Evolutionary conservation across 768 basidiomycete species (phyloP).

Genomic region (Tricholoma matsutake): DNA sequence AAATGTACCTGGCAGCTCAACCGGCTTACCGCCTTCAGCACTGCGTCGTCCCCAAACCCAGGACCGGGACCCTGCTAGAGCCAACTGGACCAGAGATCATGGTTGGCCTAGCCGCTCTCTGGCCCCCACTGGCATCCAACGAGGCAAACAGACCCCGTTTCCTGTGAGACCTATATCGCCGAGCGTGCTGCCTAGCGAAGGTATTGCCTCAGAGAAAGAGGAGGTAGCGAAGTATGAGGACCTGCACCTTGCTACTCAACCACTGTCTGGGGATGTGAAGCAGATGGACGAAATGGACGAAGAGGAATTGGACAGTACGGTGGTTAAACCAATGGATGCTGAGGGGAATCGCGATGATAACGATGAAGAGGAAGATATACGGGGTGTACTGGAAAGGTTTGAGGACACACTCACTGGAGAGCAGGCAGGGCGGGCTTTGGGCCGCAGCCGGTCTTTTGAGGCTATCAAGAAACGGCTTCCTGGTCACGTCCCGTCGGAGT

Average conservation of each 20-base stretch:
- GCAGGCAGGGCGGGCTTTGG: slow-evolving; percentile 19
- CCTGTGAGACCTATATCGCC: slow-evolving; percentile 41
- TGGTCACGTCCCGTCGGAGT: slow-evolving; percentile 5
- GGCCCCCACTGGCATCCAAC: slow-evolving; percentile 25
- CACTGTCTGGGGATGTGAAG: slow-evolving; percentile 6
- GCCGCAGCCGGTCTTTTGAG: slow-evolving; percentile 28
- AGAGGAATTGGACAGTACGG: background rate
- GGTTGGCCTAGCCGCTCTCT: slow-evolving; percentile 1
- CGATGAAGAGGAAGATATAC: slow-evolving; percentile 30
- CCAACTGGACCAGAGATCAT: background rate
- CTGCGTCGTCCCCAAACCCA: background rate
- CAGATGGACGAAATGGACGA: background rate
- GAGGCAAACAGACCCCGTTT: slow-evolving; percentile 52
- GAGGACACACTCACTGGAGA: slow-evolving; percentile 19
- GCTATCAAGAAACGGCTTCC: slow-evolving; percentile 12
- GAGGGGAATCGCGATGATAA: slow-evolving; percentile 23
- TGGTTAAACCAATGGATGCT: slow-evolving; percentile 17
- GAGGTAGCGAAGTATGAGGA: slow-evolving; percentile 29
- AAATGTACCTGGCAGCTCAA: slow-evolving; percentile 21
- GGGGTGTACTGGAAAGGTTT: slow-evolving; percentile 38
- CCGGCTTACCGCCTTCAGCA: background rate
- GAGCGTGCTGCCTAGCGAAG: slow-evolving; percentile 16
- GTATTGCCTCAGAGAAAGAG: slow-evolving; percentile 24
- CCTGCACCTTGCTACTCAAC: slow-evolving; percentile 22
- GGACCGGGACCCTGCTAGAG: background rate